Evolutionary conservation across 306 rosid species (phyloP), one percentile per base, ranked within the genome.

Genomic region (Vigna nakashimae): DNA sequence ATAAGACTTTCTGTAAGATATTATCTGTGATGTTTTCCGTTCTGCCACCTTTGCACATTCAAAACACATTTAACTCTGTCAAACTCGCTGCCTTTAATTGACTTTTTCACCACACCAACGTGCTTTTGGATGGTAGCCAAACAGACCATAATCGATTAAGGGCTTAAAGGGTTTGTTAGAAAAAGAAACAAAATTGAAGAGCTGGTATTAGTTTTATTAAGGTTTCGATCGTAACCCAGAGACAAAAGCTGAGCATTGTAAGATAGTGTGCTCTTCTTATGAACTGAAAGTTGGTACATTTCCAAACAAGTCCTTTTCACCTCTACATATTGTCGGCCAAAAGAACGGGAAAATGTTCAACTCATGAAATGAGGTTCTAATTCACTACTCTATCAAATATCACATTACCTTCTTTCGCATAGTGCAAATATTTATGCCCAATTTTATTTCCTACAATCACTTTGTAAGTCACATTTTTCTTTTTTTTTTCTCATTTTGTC

Each of bases 281-380:
- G 40, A 22, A 26, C 17, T 43, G 49, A 32, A 50, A 51, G 30
- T 4, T 20, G 74, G 60, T 73, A 74, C 51, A 74, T 45, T 74
- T 67, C 75, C 80, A 46, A 80, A 80, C 56, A 48, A 34, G 71
- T 74, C 79, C 55, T 48, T 74, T 36, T 80, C 84, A 57, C n/a
- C 55, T 74, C 75, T 5, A 50, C 18, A 45, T 15, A 20, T 45
- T 73, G 84, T 74, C 80, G 70, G 70, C 79, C 70, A 69, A 52
- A 65, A 65, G 56, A 53, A 73, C 40, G 32, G 60, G 55, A 57
- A 53, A 73, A 65, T 45, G 56, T 22, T 69, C 52, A 73, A 55
- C 40, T 45, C 12, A 65, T 55, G 32, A 73, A 56, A 14, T 69
- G 24, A 73, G 17, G 68, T 53, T 74, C 66, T 71, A 64, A 51